Percentiles rank a stretch among this genome's conserved stretches.
Evolutionary conservation across 805 yeast genomes (phyloP).

Genomic region (Clavispora fructus): DNA sequence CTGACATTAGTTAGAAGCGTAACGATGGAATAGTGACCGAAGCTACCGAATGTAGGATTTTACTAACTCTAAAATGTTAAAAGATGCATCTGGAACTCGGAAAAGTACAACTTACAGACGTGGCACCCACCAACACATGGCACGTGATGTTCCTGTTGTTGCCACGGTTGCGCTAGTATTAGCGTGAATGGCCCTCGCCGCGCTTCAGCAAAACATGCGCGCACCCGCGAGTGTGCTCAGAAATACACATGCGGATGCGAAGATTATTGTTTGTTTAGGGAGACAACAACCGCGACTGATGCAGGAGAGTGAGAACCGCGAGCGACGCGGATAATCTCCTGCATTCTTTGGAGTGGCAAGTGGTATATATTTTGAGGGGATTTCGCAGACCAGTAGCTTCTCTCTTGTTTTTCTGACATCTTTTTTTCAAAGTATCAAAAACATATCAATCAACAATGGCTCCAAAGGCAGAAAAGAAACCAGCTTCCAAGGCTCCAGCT

Average conservation of each 20-base stretch:
- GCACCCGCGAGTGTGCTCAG: constrained; percentile 8
- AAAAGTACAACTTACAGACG: not conserved
- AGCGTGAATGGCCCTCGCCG: not conserved
- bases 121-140: too few relatives aligned
- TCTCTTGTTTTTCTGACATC: constrained; percentile 11
- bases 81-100: too few relatives aligned
- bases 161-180: not conserved
- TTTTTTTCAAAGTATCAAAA: constrained; percentile 6
- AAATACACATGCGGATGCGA: constrained; percentile 11
- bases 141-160: not conserved
- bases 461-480: constrained; percentile 36
- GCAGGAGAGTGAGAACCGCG: constrained; percentile 9
- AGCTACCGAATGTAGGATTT: too few relatives aligned
- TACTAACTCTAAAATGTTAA: too few relatives aligned
- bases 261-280: constrained; percentile 5
- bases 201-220: not conserved
- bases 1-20: not conserved
- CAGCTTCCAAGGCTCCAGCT: constrained; percentile 36
- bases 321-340: constrained; percentile 13
- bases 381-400: constrained; percentile 8
- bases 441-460: constrained; percentile 22
- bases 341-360: constrained; percentile 16
- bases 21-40: too few relatives aligned
- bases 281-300: constrained; percentile 3
- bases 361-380: constrained; percentile 15